Conservation (phyloP, 495 filamentous ascomycete genomes). For the Hypoxylon cercidicola region DNA sequence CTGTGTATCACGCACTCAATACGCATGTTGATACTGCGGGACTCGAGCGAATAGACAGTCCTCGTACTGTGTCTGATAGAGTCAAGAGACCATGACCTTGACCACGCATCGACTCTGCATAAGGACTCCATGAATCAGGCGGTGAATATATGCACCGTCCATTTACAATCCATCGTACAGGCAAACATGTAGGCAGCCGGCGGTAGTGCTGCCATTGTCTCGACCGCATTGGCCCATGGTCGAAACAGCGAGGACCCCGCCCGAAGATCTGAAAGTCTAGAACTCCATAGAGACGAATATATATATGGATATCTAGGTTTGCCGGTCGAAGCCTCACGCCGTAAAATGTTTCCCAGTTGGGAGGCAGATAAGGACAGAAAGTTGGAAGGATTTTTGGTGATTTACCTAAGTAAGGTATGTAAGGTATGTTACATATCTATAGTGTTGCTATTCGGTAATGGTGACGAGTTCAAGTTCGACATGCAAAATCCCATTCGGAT, state of each 20-base stretch:
- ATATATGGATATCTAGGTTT: background rate
- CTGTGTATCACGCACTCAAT: no score
- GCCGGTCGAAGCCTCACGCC: no score
- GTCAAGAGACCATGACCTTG: constrained; percentile 9
- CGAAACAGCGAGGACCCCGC: constrained; percentile 31
- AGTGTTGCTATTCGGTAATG: no score
- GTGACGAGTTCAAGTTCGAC: background rate
- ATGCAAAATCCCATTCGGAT: constrained; percentile 3
- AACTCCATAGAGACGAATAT: background rate
- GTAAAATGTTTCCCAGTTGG: no score
- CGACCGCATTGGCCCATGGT: constrained; percentile 31
- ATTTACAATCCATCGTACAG: background rate
- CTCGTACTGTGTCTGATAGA: constrained; percentile 18
- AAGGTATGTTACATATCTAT: no score
- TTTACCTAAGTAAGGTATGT: no score
- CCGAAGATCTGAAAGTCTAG: constrained; percentile 14
- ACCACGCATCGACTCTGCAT: constrained; percentile 9
- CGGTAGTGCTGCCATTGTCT: constrained; percentile 5
- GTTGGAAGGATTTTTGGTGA: no score
- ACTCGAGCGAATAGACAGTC: background rate
- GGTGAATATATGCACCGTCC: constrained; percentile 27
- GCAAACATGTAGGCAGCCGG: constrained; percentile 9
- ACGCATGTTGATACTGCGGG: no score
- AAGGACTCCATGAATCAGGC: constrained; percentile 27
- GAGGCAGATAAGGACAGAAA: no score